These are phyloP conservation scores for Penicillium sclerotigenum DNA, from an alignment of 2,329 filamentous ascomycete species.

Conservation along the genomic window DNA sequence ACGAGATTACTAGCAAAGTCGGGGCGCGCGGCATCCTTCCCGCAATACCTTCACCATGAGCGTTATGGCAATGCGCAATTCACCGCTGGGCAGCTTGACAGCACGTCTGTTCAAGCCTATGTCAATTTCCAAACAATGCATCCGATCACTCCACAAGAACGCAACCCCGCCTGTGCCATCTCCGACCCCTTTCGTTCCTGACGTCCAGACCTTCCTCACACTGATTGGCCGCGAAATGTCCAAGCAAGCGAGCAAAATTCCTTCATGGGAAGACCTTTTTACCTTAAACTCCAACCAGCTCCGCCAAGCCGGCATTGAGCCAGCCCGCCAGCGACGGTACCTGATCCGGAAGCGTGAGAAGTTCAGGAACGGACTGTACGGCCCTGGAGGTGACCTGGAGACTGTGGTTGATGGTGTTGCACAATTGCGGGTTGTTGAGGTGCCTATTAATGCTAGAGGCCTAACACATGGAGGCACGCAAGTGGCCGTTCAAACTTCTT, in stretches of 20 bases:
- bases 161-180: slow-evolving; percentile 54
- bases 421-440: slow-evolving; percentile 57
- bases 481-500: slow-evolving; percentile 39
- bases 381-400: slow-evolving; percentile 77
- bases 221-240: slow-evolving; percentile 85
- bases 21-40: slow-evolving; percentile 2
- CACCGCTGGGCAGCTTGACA: slow-evolving; percentile 26
- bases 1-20: neutral
- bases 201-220: slow-evolving; percentile 79
- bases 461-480: slow-evolving; percentile 24
- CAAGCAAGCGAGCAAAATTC: slow-evolving; percentile 80
- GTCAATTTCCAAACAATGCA: slow-evolving; percentile 29
- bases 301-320: slow-evolving; percentile 80
- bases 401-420: slow-evolving; percentile 64
- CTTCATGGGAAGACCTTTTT: slow-evolving; percentile 88
- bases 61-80: slow-evolving; percentile 33
- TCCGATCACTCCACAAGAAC: slow-evolving; percentile 44
- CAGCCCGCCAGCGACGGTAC: slow-evolving; percentile 76
- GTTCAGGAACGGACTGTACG: slow-evolving; percentile 73
- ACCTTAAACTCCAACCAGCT: slow-evolving; percentile 73
- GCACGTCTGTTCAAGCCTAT: slow-evolving; percentile 26
- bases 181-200: slow-evolving; percentile 81
- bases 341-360: slow-evolving; percentile 83
- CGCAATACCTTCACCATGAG: slow-evolving; percentile 7
- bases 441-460: slow-evolving; percentile 41